Conservation (phyloP, 1,284 basidiomycete species). For the Puccinia brachypodii region DNA sequence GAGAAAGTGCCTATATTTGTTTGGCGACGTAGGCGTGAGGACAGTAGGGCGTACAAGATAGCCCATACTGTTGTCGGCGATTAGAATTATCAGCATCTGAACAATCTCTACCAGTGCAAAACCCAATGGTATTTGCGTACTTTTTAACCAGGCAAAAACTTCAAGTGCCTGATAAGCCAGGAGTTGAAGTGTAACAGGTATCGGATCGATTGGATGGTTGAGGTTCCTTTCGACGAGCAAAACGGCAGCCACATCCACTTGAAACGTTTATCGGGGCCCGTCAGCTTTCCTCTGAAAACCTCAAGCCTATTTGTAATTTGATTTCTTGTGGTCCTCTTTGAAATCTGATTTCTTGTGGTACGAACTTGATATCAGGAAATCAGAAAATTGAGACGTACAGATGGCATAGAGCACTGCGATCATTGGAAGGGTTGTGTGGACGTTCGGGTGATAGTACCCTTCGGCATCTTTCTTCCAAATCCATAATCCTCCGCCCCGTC, state of each 20-base stretch:
- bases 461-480: not conserved
- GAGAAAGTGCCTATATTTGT: not conserved
- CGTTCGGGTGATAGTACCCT: constrained; percentile 28
- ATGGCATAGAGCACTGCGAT: constrained; percentile 12
- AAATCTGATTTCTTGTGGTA: too few species aligned
- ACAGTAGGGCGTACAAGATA: not conserved
- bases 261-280: not conserved
- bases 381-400: not conserved
- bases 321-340: not conserved
- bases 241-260: constrained; percentile 12
- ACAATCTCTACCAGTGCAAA: not conserved
- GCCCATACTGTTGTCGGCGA: not conserved
- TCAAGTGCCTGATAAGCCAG: not conserved
- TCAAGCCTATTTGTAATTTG: not conserved
- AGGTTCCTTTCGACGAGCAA: not conserved
- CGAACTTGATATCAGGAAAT: not conserved
- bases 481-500: constrained; percentile 11
- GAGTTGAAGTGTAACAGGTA: constrained; percentile 1
- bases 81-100: not conserved
- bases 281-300: not conserved
- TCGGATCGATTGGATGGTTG: not conserved
- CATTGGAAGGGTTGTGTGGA: constrained; percentile 9
- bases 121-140: not conserved
- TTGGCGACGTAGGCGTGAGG: not conserved
- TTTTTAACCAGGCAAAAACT: constrained; percentile 23